These are phyloP conservation scores for Nothopassalora personata DNA, from an alignment of 2,329 filamentous ascomycete genomes.

Conservation along the genomic window DNA sequence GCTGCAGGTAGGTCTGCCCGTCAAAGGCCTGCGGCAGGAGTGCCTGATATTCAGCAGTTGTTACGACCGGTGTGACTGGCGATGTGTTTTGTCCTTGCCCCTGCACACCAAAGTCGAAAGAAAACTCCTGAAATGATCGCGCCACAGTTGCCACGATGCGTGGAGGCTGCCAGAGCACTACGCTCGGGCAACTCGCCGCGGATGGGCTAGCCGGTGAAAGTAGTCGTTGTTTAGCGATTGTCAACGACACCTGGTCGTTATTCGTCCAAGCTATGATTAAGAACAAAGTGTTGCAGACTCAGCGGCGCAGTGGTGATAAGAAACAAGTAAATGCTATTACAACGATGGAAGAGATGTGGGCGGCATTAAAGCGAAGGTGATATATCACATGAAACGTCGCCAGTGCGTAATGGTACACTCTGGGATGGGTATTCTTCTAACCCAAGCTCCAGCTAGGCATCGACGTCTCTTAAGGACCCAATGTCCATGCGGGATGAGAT, in stretches of 20 bases:
- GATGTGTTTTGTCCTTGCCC: slow-evolving; percentile 34
- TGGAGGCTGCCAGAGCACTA: slow-evolving; percentile 48
- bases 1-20: slow-evolving; percentile 12
- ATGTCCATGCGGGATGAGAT: slow-evolving; percentile 6
- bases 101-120: slow-evolving; percentile 40
- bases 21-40: slow-evolving; percentile 24
- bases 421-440: background rate
- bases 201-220: slow-evolving; percentile 40
- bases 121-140: slow-evolving; percentile 42
- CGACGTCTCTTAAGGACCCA: slow-evolving; percentile 16
- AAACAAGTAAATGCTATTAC: slow-evolving; percentile 15
- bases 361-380: slow-evolving; percentile 19
- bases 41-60: slow-evolving; percentile 25
- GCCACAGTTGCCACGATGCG: slow-evolving; percentile 48
- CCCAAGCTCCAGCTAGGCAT: slow-evolving; percentile 11
- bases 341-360: slow-evolving; percentile 14
- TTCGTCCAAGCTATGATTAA: slow-evolving; percentile 13
- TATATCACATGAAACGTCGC: slow-evolving; percentile 17
- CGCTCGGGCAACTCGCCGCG: slow-evolving; percentile 45
- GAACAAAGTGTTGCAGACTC: slow-evolving; percentile 10
- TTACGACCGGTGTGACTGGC: slow-evolving; percentile 15
- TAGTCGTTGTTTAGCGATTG: slow-evolving; percentile 23
- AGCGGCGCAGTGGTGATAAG: slow-evolving; percentile 13
- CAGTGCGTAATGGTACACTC: slow-evolving; percentile 9
- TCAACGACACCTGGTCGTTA: slow-evolving; percentile 16